Percentiles rank a stretch among this genome's conserved stretches.
These are phyloP conservation scores for Leishmania mexicana DNA, from an alignment of 208 protist species.

Conservation along the genomic window DNA sequence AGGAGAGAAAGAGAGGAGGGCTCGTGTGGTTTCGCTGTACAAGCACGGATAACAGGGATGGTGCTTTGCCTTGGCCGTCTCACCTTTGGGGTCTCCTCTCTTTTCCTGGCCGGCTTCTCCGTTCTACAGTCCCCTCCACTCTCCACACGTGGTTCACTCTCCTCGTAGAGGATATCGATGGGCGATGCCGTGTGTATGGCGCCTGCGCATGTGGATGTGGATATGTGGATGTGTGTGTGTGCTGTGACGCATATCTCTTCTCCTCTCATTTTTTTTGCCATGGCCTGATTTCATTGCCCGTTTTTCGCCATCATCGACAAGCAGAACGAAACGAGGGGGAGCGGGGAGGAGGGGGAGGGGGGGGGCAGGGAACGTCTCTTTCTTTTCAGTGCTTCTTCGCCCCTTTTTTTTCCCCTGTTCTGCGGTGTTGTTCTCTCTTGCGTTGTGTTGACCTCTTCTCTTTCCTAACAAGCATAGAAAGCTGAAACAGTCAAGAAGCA, in stretches of 20 bases:
- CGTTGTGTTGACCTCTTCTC: neutral
- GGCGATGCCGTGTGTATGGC: neutral
- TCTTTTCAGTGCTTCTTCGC: slow-evolving; percentile 1
- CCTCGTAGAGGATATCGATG: neutral
- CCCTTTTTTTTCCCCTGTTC: neutral
- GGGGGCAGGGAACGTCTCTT: neutral
- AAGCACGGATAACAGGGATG: neutral
- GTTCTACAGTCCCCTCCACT: neutral
- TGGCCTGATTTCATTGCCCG: neutral
- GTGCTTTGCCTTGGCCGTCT: neutral
- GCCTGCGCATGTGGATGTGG: neutral
- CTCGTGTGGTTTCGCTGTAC: neutral
- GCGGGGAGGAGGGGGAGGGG: no score
- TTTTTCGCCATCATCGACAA: neutral
- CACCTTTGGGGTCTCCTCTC: neutral
- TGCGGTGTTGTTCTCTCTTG: neutral
- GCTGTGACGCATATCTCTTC: neutral
- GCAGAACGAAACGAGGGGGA: neutral
- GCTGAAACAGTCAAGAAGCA: neutral
- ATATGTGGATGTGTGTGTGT: neutral
- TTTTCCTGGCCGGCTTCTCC: neutral
- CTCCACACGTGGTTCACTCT: neutral
- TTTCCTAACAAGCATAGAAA: neutral
- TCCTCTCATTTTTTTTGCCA: neutral
- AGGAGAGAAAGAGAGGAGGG: neutral